These are phyloP conservation scores for Amanita pseudoporphyria DNA, from an alignment of 768 basidiomycete genomes.

Conservation along the genomic window DNA sequence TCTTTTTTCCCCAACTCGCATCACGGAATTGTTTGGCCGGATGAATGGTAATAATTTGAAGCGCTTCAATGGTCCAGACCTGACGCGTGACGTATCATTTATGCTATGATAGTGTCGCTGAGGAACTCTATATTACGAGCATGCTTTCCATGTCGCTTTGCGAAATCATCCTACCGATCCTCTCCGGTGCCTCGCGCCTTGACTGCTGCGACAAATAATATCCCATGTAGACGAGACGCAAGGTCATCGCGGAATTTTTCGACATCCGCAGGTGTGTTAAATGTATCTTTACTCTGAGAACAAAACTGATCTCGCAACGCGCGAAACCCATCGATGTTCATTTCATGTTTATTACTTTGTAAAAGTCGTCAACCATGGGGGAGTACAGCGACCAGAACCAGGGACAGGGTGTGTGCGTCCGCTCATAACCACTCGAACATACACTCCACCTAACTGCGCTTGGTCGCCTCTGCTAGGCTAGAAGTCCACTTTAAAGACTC, in stretches of 20 bases:
- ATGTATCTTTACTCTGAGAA: neutral
- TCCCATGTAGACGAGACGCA: neutral
- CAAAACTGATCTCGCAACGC: neutral
- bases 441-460: neutral
- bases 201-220: neutral
- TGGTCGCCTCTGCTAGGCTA: conserved; percentile 41
- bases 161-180: neutral
- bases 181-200: neutral
- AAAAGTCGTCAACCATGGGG: conserved; percentile 12
- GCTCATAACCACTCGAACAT: neutral
- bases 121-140: neutral
- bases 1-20: no score
- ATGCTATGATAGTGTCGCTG: neutral
- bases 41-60: conserved; percentile 5
- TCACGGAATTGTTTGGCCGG: no score
- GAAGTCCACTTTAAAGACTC: conserved; percentile 87
- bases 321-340: neutral
- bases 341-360: neutral
- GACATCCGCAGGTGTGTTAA: conserved; percentile 3
- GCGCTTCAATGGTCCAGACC: no score
- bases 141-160: neutral
- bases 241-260: neutral
- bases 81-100: neutral
- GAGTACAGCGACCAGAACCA: conserved; percentile 17
- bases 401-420: conserved; percentile 19